Percentiles rank a stretch among this genome's conserved stretches.
Conservation (phyloP, 331 rosid species). For the Ulmus americana region DNA sequence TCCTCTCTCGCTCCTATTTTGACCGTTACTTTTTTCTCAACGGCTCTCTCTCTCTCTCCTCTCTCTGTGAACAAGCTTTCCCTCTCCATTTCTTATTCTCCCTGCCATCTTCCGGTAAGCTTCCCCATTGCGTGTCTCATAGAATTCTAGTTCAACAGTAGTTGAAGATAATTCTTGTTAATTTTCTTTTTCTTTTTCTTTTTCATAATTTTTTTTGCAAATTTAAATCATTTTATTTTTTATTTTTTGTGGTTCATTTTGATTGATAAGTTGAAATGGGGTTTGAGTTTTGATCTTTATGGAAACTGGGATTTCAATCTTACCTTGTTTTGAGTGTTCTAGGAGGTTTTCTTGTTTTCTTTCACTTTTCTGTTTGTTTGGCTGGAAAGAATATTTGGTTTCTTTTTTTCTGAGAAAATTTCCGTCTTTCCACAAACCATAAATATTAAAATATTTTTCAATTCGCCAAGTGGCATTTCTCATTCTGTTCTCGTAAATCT, state of each 20-base stretch:
- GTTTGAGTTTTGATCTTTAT: neutral
- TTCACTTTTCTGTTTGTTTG: neutral
- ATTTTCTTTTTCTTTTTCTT: conserved; percentile 3
- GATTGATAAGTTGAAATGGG: neutral
- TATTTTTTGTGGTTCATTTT: neutral
- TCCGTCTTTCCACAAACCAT: neutral
- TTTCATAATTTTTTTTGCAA: neutral
- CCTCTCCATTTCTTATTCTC: conserved; percentile 37
- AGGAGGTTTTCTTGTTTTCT: neutral
- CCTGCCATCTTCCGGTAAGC: conserved; percentile 35
- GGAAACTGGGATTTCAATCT: too few relatives aligned
- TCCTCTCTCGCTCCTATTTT: conserved; percentile 29
- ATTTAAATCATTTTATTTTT: neutral
- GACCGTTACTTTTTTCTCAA: conserved; percentile 85
- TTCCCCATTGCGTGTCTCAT: conserved; percentile 17
- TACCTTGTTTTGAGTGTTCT: neutral
- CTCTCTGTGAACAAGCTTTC: conserved; percentile 31
- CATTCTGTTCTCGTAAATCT: too few relatives aligned
- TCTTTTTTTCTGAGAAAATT: neutral
- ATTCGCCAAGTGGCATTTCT: neutral
- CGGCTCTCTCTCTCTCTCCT: conserved; percentile 47
- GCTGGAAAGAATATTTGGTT: neutral
- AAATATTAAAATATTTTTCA: neutral
- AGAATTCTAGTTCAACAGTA: conserved; percentile 1
- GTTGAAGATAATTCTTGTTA: neutral